Conservation (phyloP, 129 eudicot species). For the Pittosporum tobira region DNA sequence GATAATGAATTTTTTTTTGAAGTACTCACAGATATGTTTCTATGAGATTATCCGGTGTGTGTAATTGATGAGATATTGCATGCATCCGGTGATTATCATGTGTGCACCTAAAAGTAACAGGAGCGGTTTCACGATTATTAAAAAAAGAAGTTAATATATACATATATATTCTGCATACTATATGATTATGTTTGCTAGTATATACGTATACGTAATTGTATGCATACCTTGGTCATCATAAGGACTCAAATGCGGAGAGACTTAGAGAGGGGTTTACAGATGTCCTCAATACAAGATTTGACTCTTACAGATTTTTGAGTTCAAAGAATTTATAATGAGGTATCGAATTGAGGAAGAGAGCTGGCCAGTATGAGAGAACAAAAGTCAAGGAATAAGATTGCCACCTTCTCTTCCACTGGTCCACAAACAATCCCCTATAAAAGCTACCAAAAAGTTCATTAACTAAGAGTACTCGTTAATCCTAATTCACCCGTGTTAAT, state of each 20-base stretch:
- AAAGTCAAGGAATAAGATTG: background rate
- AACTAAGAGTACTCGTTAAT: background rate
- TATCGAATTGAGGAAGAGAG: background rate
- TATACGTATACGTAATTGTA: too few relatives aligned
- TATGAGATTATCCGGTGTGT: too few relatives aligned
- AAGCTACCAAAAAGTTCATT: background rate
- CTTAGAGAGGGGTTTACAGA: background rate
- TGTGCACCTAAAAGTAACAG: too few relatives aligned
- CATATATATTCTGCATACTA: background rate
- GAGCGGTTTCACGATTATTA: too few relatives aligned
- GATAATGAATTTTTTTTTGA: too few relatives aligned
- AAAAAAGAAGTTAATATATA: too few relatives aligned
- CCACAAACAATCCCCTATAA: background rate
- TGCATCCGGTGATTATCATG: too few relatives aligned
- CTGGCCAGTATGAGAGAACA: background rate
- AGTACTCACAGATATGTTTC: too few relatives aligned
- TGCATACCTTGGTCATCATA: background rate
- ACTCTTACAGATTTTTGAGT: background rate
- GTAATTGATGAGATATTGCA: too few relatives aligned
- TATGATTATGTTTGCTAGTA: background rate
- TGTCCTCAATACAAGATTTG: conserved; percentile 4
- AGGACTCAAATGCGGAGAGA: background rate
- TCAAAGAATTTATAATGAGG: conserved; percentile 7
- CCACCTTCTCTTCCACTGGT: background rate
- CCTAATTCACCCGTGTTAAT: background rate